Percentiles rank a stretch among this genome's conserved stretches.
Evolutionary conservation across 2,329 filamentous ascomycete genomes (phyloP).

Genomic region (Botryotinia globosa): DNA sequence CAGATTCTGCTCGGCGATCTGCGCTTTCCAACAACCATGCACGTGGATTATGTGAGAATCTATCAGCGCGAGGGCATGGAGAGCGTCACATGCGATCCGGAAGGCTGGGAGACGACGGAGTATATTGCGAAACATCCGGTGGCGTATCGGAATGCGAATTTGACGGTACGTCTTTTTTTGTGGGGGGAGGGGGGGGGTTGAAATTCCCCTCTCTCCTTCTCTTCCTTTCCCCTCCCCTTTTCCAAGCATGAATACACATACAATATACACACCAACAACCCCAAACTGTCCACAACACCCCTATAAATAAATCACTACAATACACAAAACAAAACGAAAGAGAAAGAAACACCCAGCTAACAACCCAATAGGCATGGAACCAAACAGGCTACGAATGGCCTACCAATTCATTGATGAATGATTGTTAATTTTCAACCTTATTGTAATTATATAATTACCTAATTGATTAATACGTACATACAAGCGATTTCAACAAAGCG

Average conservation of each 20-base stretch:
- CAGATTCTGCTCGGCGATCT: constrained; percentile 46
- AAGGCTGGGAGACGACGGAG: constrained; percentile 60
- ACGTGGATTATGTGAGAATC: constrained; percentile 53
- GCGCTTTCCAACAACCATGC: constrained; percentile 51
- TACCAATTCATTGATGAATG: constrained; percentile 32
- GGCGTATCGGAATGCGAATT: constrained; percentile 58
- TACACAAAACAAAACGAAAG: too few relatives aligned
- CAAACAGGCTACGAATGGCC: constrained; percentile 37
- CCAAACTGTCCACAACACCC: too few relatives aligned
- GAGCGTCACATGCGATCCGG: constrained; percentile 53
- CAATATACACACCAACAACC: too few relatives aligned
- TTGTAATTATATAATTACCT: too few relatives aligned
- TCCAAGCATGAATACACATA: too few relatives aligned
- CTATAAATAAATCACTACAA: too few relatives aligned
- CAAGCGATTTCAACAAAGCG: too few relatives aligned
- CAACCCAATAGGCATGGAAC: constrained; percentile 16
- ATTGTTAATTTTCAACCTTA: neutral
- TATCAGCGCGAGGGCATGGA: constrained; percentile 50
- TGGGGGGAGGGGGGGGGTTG: too few relatives aligned
- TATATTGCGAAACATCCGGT: constrained; percentile 62
- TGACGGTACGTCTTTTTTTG: constrained; percentile 44
- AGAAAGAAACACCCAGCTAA: too few relatives aligned
- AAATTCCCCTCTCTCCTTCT: neutral
- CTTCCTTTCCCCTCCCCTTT: neutral
- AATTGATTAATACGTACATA: too few relatives aligned